Percentiles rank a stretch among this genome's conserved stretches.
Conservation (phyloP, 2,329 filamentous ascomycete species). For the Xylariaceae sp. region DNA sequence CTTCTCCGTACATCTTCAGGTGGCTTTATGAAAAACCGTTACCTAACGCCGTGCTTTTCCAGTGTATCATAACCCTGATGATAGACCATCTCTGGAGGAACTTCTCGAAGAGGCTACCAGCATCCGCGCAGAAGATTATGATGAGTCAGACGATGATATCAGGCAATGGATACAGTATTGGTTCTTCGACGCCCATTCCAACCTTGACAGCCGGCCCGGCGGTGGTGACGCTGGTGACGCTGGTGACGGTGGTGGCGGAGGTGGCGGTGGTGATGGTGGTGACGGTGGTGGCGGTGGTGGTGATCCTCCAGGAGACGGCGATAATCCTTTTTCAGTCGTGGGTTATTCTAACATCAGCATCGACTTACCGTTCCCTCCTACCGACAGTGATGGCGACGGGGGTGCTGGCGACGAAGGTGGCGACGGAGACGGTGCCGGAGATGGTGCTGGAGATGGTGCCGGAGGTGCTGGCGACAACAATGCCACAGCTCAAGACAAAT, state of each 20-base stretch:
- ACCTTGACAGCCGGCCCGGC: too few relatives aligned
- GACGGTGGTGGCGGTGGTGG: background rate
- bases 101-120: conserved; percentile 17
- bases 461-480: too few relatives aligned
- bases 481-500: too few relatives aligned
- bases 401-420: too few relatives aligned
- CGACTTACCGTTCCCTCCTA: too few relatives aligned
- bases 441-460: too few relatives aligned
- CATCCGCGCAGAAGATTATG: background rate
- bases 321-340: too few relatives aligned
- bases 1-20: background rate
- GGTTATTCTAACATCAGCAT: too few relatives aligned
- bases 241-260: background rate
- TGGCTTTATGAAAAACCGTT: background rate
- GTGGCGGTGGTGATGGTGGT: background rate
- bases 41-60: conserved; percentile 1
- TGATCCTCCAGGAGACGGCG: too few relatives aligned
- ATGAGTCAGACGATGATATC: conserved; percentile 18
- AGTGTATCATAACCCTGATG: conserved; percentile 23
- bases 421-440: too few relatives aligned
- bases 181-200: conserved; percentile 5
- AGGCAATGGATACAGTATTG: conserved; percentile 18
- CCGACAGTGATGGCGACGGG: too few relatives aligned
- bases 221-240: background rate
- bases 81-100: conserved; percentile 19